phyloP scores from a whole-genome alignment of 306 rosid genomes.

The Clitoria ternatea region DNA sequence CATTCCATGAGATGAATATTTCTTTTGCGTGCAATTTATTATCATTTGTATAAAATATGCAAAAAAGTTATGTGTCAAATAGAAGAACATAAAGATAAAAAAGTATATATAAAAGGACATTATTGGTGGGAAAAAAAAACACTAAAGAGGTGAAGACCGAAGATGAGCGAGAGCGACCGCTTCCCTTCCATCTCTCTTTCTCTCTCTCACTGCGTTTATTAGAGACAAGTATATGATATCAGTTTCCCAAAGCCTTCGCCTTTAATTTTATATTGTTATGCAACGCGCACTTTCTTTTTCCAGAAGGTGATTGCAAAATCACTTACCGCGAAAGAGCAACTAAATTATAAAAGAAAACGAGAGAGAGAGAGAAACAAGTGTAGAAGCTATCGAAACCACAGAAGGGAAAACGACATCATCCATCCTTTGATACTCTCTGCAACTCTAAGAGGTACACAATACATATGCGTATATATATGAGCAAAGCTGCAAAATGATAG shows the following conservation, averaged over 20 bases:
- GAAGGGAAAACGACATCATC: slow-evolving; percentile 79
- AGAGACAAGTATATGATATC: slow-evolving; percentile 57
- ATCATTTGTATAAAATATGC: background rate
- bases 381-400: slow-evolving; percentile 63
- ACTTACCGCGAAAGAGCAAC: slow-evolving; percentile 39
- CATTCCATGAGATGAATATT: slow-evolving; percentile 14
- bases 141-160: slow-evolving; percentile 31
- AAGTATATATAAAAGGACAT: slow-evolving; percentile 35
- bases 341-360: slow-evolving; percentile 38
- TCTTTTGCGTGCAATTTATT: slow-evolving; percentile 17
- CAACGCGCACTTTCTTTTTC: slow-evolving; percentile 44
- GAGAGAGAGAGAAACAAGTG: slow-evolving; percentile 46
- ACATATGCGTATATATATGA: slow-evolving; percentile 20
- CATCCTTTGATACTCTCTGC: slow-evolving; percentile 69
- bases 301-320: slow-evolving; percentile 55
- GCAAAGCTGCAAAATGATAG: slow-evolving; percentile 52
- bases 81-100: slow-evolving; percentile 15
- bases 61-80: background rate
- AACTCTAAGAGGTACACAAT: slow-evolving; percentile 59
- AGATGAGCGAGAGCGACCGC: slow-evolving; percentile 62
- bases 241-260: slow-evolving; percentile 45
- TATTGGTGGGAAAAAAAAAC: slow-evolving; percentile 49
- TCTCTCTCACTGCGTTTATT: slow-evolving; percentile 33
- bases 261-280: slow-evolving; percentile 20
- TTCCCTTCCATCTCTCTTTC: slow-evolving; percentile 39